phyloP scores from a whole-genome alignment of 192 early-diverging fungal species.

The Linnemannia hyalina region DNA sequence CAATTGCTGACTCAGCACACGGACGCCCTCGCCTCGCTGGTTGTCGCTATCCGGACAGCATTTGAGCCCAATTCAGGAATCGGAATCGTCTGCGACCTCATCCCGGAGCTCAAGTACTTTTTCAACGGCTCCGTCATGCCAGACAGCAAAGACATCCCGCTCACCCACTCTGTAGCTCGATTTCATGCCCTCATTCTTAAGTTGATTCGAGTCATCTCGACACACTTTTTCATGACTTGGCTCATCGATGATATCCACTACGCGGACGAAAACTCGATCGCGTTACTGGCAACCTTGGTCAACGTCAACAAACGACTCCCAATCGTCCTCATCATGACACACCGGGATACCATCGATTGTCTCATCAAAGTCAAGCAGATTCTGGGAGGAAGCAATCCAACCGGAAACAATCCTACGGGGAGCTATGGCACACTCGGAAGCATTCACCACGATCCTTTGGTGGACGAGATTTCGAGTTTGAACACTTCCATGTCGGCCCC shows the following conservation, averaged over 20 bases:
- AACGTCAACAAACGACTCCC: slow-evolving; percentile 48
- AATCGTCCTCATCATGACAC: slow-evolving; percentile 51
- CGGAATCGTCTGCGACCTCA: slow-evolving; percentile 44
- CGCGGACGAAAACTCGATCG: slow-evolving; percentile 53
- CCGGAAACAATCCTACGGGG: slow-evolving; percentile 13
- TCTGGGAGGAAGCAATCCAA: slow-evolving; percentile 20
- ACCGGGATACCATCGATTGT: slow-evolving; percentile 39
- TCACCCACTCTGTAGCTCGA: slow-evolving; percentile 37
- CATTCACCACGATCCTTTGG: slow-evolving; percentile 26
- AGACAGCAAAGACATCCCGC: slow-evolving; percentile 30
- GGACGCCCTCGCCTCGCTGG: slow-evolving; percentile 37
- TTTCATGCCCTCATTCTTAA: slow-evolving; percentile 53
- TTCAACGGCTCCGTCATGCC: slow-evolving; percentile 31
- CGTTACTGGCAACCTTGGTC: slow-evolving; percentile 33
- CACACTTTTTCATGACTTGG: slow-evolving; percentile 58
- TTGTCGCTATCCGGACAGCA: slow-evolving; percentile 49
- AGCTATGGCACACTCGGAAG: slow-evolving; percentile 13
- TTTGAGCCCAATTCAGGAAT: slow-evolving; percentile 50
- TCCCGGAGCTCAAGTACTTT: slow-evolving; percentile 48
- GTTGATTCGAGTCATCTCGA: slow-evolving; percentile 47
- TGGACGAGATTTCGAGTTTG: slow-evolving; percentile 27
- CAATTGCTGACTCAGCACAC: slow-evolving; percentile 48
- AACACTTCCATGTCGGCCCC: neutral
- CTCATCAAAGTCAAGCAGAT: slow-evolving; percentile 49
- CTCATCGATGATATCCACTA: slow-evolving; percentile 51